A percentile compares a stretch with the other conserved stretches of the same genome.
phyloP scores from a whole-genome alignment of 345 rosid species.

The Geranium brycei region DNA sequence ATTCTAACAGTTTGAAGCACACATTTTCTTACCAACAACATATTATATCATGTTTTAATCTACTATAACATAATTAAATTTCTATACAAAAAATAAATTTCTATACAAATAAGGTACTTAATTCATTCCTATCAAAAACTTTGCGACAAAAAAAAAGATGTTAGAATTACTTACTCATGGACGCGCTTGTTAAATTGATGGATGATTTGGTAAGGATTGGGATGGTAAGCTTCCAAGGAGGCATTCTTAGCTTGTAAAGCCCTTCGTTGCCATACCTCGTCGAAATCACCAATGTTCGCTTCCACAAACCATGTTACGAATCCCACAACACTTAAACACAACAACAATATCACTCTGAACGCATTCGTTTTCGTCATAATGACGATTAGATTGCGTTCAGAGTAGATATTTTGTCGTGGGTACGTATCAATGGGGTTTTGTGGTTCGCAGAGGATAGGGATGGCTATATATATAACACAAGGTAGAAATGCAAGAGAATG shows the following conservation, averaged over 20 bases:
- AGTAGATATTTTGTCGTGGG: too few relatives aligned
- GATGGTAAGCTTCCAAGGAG: slow-evolving; percentile 19
- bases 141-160: too few relatives aligned
- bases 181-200: slow-evolving; percentile 16
- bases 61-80: too few relatives aligned
- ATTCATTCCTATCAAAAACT: too few relatives aligned
- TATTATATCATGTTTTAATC: too few relatives aligned
- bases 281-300: slow-evolving; percentile 19
- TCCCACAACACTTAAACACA: slow-evolving; percentile 8
- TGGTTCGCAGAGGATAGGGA: too few relatives aligned
- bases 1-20: too few relatives aligned
- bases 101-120: too few relatives aligned
- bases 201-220: slow-evolving; percentile 19
- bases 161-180: slow-evolving; percentile 10
- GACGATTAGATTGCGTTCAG: neutral
- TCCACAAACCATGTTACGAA: slow-evolving; percentile 2
- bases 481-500: slow-evolving; percentile 1
- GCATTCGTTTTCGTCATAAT: neutral
- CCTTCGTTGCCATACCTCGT: slow-evolving; percentile 27
- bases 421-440: neutral
- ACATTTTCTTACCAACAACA: too few relatives aligned
- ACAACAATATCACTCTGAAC: neutral
- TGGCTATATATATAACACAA: slow-evolving; percentile 2
- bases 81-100: too few relatives aligned
- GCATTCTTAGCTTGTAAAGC: slow-evolving; percentile 16